Evolutionary conservation across 1,139 yeast species (phyloP).

Genomic region (Saccharomyces pastorianus): DNA sequence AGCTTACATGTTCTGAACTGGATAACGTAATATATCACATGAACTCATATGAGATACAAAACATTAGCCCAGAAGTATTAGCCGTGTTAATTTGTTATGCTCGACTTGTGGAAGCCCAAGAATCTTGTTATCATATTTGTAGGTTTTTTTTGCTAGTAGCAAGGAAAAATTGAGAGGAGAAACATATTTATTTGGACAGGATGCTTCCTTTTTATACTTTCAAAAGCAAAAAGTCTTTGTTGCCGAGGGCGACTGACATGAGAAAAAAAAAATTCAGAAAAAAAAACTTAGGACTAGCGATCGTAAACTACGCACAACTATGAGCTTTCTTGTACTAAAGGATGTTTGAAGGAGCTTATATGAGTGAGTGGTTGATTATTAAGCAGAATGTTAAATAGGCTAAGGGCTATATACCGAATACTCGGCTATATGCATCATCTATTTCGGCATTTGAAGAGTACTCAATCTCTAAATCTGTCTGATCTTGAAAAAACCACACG

Average conservation of each 20-base stretch:
- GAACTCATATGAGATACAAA: constrained; percentile 5
- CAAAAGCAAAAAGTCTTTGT: neutral
- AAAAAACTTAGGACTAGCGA: neutral
- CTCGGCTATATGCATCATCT: constrained; percentile 9
- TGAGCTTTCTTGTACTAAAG: neutral
- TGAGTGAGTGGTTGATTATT: neutral
- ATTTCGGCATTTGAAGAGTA: neutral
- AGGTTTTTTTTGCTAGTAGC: too few relatives aligned
- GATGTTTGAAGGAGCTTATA: neutral
- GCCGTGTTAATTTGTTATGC: too few relatives aligned
- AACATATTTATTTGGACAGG: too few relatives aligned
- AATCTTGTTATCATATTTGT: too few relatives aligned
- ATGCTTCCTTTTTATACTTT: neutral
- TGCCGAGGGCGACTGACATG: neutral
- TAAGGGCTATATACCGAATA: constrained; percentile 7
- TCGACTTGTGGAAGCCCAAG: too few relatives aligned
- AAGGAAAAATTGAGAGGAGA: too few relatives aligned
- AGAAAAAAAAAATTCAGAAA: neutral
- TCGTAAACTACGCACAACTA: neutral
- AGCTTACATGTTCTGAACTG: neutral
- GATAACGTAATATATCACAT: neutral
- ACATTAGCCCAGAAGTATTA: neutral
- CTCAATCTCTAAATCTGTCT: neutral
- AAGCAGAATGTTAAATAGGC: neutral
- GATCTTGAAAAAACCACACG: constrained; percentile 5